A percentile compares a stretch with the other conserved stretches of the same genome.
Conservation (phyloP, 441 rosid genomes). For the Adansonia gregorii region DNA sequence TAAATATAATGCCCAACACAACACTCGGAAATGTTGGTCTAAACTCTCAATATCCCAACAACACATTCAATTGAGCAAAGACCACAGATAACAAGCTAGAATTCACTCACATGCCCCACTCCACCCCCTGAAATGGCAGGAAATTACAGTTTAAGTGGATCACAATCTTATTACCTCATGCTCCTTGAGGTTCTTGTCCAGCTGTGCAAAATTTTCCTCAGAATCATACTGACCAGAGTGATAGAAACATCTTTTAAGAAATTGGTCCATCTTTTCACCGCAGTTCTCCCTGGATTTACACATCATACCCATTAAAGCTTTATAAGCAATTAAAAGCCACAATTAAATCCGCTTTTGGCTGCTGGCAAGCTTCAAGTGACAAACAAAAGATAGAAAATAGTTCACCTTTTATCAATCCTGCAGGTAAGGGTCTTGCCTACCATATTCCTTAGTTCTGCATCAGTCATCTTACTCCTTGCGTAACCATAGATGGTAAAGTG, state of each 20-base stretch:
- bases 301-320: slow-evolving; percentile 22
- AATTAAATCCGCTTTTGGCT: background rate
- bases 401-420: slow-evolving; percentile 91
- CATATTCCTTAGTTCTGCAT: slow-evolving; percentile 85
- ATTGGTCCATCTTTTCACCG: slow-evolving; percentile 83
- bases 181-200: slow-evolving; percentile 75
- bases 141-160: slow-evolving; percentile 4
- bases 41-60: background rate
- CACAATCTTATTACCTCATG: slow-evolving; percentile 63
- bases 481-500: slow-evolving; percentile 87
- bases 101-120: background rate
- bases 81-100: background rate
- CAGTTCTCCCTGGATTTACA: slow-evolving; percentile 69
- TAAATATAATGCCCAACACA: background rate
- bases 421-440: slow-evolving; percentile 88
- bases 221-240: slow-evolving; percentile 93
- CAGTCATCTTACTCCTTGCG: slow-evolving; percentile 93
- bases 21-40: background rate
- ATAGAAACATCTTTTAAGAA: slow-evolving; percentile 91
- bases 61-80: background rate
- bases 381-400: background rate
- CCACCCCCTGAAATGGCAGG: background rate
- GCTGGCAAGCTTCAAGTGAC: background rate
- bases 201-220: slow-evolving; percentile 67
- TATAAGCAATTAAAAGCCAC: background rate